Conservation (phyloP, 2,329 filamentous ascomycete genomes). For the Paecilomyces dactylethromorphus region DNA sequence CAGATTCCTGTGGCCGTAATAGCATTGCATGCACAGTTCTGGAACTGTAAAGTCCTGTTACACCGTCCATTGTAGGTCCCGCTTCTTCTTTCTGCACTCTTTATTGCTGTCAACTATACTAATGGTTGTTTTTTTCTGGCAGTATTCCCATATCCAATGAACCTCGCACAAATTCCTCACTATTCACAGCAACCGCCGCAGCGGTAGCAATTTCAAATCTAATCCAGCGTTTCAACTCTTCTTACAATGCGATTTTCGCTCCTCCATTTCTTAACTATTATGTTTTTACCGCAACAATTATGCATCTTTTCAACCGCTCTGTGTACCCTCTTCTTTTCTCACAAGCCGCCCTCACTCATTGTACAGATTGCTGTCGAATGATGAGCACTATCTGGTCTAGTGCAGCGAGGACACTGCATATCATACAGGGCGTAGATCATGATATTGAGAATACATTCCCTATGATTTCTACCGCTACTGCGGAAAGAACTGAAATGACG, state of each 20-base stretch:
- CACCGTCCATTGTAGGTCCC: slow-evolving; percentile 4
- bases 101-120: not conserved
- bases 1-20: slow-evolving; percentile 2
- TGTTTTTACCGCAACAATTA: slow-evolving; percentile 6
- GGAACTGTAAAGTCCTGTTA: slow-evolving; percentile 4
- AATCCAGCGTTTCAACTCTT: slow-evolving; percentile 7
- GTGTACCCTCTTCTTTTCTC: slow-evolving; percentile 7
- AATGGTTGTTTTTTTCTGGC: not conserved
- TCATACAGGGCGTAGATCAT: slow-evolving; percentile 8
- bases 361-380: slow-evolving; percentile 7
- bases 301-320: slow-evolving; percentile 7
- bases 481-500: not conserved
- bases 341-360: slow-evolving; percentile 5
- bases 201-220: slow-evolving; percentile 2
- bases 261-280: slow-evolving; percentile 8
- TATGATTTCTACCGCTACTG: not conserved
- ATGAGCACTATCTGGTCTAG: slow-evolving; percentile 9
- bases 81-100: not conserved
- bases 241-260: slow-evolving; percentile 4
- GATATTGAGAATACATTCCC: slow-evolving; percentile 4
- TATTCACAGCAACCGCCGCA: slow-evolving; percentile 2
- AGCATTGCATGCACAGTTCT: slow-evolving; percentile 4
- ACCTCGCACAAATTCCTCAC: slow-evolving; percentile 1
- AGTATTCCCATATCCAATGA: not conserved
- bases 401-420: slow-evolving; percentile 5